A percentile compares a stretch with the other conserved stretches of the same genome.
These are phyloP conservation scores for Paramecium pentaurelia DNA, from an alignment of 73 alveolate genomes.

Conservation along the genomic window DNA sequence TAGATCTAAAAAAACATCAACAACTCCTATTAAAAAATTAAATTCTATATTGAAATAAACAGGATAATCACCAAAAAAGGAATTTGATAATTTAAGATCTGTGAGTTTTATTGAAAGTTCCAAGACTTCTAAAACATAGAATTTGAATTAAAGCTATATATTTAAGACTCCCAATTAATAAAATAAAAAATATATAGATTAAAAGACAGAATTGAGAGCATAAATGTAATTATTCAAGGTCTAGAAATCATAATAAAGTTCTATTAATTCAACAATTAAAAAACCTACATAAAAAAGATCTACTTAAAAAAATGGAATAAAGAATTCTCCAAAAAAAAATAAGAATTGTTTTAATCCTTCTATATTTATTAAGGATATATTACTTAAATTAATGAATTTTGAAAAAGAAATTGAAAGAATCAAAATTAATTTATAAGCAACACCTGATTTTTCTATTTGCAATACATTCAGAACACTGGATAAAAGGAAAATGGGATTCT, in stretches of 20 bases:
- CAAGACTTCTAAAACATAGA: not conserved
- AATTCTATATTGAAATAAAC: not conserved
- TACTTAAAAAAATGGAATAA: not conserved
- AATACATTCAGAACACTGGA: not conserved
- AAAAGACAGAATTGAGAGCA: slow-evolving; percentile 37
- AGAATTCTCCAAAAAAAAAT: not conserved
- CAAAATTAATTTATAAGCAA: not conserved
- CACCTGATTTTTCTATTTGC: not conserved
- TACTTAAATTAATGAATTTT: not conserved
- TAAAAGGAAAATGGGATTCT: not conserved
- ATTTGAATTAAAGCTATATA: not conserved
- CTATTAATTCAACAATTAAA: not conserved
- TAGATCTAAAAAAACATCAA: not conserved
- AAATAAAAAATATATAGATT: not conserved
- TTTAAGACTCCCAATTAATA: not conserved
- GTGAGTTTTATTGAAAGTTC: not conserved
- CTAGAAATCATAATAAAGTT: not conserved
- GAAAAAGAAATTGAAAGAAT: not conserved
- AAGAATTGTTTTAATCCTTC: not conserved
- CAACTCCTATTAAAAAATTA: not conserved
- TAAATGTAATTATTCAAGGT: slow-evolving; percentile 24
- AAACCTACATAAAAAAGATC: not conserved
- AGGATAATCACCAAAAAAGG: not conserved
- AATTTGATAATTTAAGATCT: not conserved
- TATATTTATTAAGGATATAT: not conserved